phyloP scores from a whole-genome alignment of 148 eudicot genomes.

The Cornus kousa region DNA sequence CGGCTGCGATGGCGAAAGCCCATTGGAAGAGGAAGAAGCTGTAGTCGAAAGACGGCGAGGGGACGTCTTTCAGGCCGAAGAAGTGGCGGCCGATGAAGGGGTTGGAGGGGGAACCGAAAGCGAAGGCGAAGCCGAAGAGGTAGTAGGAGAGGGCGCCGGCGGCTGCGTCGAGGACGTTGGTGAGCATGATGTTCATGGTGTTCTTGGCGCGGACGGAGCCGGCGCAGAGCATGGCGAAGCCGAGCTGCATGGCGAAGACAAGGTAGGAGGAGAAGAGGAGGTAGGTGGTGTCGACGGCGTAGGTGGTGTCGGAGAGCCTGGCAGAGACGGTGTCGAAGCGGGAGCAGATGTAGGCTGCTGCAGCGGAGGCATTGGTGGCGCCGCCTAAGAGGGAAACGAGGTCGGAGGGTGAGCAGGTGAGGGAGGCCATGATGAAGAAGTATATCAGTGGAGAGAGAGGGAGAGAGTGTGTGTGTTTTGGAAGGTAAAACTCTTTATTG shows the following conservation, averaged over 20 bases:
- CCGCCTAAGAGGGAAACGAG: slow-evolving; percentile 19
- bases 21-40: slow-evolving; percentile 42
- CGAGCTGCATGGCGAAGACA: slow-evolving; percentile 57
- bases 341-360: slow-evolving; percentile 24
- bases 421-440: not conserved
- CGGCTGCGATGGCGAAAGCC: slow-evolving; percentile 53
- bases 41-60: slow-evolving; percentile 22
- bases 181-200: slow-evolving; percentile 63
- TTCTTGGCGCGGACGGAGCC: slow-evolving; percentile 59
- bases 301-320: slow-evolving; percentile 37
- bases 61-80: slow-evolving; percentile 31
- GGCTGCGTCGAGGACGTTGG: slow-evolving; percentile 57
- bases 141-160: slow-evolving; percentile 55
- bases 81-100: slow-evolving; percentile 44
- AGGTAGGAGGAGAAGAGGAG: slow-evolving; percentile 53
- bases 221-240: slow-evolving; percentile 63
- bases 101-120: slow-evolving; percentile 41
- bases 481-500: too few species aligned
- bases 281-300: slow-evolving; percentile 48
- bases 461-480: too few species aligned
- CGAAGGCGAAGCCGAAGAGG: slow-evolving; percentile 52
- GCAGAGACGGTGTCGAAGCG: slow-evolving; percentile 4
- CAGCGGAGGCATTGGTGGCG: slow-evolving; percentile 35
- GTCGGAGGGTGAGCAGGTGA: slow-evolving; percentile 32
- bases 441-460: not conserved